phyloP scores from a whole-genome alignment of 257 asterid species.

The Solanum commersonii region DNA sequence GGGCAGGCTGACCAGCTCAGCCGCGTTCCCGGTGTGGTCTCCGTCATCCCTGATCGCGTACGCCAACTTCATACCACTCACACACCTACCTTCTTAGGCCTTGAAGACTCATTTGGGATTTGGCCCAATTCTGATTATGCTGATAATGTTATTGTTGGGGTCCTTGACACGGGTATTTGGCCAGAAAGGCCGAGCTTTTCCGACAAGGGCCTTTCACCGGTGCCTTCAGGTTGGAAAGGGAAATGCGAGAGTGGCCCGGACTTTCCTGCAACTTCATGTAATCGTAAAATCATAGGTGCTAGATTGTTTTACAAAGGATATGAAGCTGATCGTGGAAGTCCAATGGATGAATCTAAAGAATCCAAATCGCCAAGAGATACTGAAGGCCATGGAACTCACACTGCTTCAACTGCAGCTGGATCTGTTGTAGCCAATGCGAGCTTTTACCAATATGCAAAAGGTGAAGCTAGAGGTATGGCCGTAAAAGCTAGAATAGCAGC shows the following conservation, averaged over 20 bases:
- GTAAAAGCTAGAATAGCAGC: conserved; percentile 67
- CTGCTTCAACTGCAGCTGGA: conserved; percentile 88
- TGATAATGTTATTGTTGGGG: conserved; percentile 68
- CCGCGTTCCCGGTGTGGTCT: conserved; percentile 40
- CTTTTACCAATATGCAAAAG: conserved; percentile 52
- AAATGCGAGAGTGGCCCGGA: conserved; percentile 45
- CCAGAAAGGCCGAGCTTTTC: conserved; percentile 79
- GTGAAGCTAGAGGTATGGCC: conserved; percentile 95
- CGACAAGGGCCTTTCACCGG: conserved; percentile 52
- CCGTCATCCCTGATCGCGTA: conserved; percentile 56
- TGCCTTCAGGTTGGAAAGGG: conserved; percentile 69
- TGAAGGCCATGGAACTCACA: conserved; percentile 92
- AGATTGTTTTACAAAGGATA: conserved; percentile 55
- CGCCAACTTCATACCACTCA: conserved; percentile 71
- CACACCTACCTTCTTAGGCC: conserved; percentile 64
- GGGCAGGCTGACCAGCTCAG: conserved; percentile 43
- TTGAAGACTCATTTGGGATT: conserved; percentile 49
- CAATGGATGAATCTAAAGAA: conserved; percentile 31
- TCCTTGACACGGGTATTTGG: conserved; percentile 90
- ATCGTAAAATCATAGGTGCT: conserved; percentile 69
- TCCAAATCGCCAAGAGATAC: conserved; percentile 66
- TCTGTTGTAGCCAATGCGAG: conserved; percentile 61
- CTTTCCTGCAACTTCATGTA: conserved; percentile 54
- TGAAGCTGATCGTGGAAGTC: conserved; percentile 23
- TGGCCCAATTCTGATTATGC: conserved; percentile 86